These are phyloP conservation scores for Sporothrix brasiliensis DNA, from an alignment of 2,329 filamentous ascomycete genomes.

Conservation along the genomic window DNA sequence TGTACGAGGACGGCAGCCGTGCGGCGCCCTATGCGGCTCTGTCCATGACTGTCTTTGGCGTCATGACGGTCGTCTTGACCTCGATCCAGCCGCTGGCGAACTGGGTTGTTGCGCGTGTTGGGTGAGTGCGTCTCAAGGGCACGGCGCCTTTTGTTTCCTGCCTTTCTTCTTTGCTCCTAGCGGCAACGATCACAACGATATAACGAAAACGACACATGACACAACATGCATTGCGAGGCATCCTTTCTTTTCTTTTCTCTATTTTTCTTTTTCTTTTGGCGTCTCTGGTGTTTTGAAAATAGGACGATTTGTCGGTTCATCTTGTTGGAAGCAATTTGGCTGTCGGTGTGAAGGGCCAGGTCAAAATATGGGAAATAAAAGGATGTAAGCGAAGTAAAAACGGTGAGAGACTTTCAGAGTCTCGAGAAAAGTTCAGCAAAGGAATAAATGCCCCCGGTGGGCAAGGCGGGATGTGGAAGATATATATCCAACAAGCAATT, in stretches of 20 bases:
- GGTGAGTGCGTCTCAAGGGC: not conserved
- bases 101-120: constrained; percentile 45
- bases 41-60: constrained; percentile 60
- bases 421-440: not conserved
- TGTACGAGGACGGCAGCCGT: constrained; percentile 57
- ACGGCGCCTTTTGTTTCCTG: not conserved
- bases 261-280: not conserved
- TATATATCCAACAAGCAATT: constrained; percentile 17
- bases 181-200: not conserved
- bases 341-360: not conserved
- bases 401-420: too few relatives aligned
- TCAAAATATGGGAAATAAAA: not conserved
- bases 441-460: not conserved
- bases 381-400: not conserved
- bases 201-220: not conserved
- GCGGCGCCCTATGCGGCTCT: constrained; percentile 60
- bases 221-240: constrained; percentile 17
- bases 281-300: constrained; percentile 5
- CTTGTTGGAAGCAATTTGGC: not conserved
- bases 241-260: not conserved
- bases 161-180: not conserved
- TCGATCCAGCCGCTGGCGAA: constrained; percentile 52
- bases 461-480: not conserved
- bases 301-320: not conserved
- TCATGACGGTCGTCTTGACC: constrained; percentile 59